These are phyloP conservation scores for Cyclotella choctawhatcheeana DNA, from an alignment of 108 stramenopile species.

Conservation along the genomic window DNA sequence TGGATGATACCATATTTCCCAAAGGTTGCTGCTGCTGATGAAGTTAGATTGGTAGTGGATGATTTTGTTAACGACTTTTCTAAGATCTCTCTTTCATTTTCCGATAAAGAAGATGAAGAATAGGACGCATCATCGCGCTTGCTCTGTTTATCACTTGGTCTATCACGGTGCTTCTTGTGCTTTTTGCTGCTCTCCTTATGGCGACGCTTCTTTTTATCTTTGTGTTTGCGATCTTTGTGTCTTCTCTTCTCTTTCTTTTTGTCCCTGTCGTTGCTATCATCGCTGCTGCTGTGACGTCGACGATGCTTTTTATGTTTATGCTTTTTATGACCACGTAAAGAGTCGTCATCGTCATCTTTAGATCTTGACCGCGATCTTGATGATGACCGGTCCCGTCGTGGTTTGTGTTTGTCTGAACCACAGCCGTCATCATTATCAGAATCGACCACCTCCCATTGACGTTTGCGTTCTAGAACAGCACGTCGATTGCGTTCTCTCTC, in stretches of 20 bases:
- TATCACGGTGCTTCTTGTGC: slow-evolving; percentile 14
- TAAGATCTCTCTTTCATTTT: slow-evolving; percentile 46
- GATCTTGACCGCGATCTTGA: slow-evolving; percentile 11
- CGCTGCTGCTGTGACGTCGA: slow-evolving; percentile 17
- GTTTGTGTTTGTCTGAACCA: neutral
- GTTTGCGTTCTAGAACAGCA: slow-evolving; percentile 32
- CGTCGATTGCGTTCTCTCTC: slow-evolving; percentile 38
- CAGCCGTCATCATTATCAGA: slow-evolving; percentile 17
- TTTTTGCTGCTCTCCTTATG: slow-evolving; percentile 19
- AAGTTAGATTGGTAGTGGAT: slow-evolving; percentile 6
- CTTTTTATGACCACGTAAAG: slow-evolving; percentile 26
- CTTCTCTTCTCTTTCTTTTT: slow-evolving; percentile 20
- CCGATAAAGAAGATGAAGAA: slow-evolving; percentile 47
- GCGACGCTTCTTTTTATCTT: slow-evolving; percentile 32
- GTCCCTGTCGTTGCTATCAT: slow-evolving; percentile 15
- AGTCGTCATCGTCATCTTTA: slow-evolving; percentile 12
- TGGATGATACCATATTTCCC: slow-evolving; percentile 92
- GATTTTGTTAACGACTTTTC: slow-evolving; percentile 32
- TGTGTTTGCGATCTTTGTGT: slow-evolving; percentile 24
- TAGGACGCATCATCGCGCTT: slow-evolving; percentile 29
- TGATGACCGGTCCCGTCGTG: slow-evolving; percentile 6
- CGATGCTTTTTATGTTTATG: slow-evolving; percentile 28
- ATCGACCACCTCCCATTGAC: slow-evolving; percentile 45
- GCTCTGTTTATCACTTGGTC: slow-evolving; percentile 29
- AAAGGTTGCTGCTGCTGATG: slow-evolving; percentile 56